Evolutionary conservation across 768 basidiomycete genomes (phyloP).

Genomic region (Trametes cingulata): DNA sequence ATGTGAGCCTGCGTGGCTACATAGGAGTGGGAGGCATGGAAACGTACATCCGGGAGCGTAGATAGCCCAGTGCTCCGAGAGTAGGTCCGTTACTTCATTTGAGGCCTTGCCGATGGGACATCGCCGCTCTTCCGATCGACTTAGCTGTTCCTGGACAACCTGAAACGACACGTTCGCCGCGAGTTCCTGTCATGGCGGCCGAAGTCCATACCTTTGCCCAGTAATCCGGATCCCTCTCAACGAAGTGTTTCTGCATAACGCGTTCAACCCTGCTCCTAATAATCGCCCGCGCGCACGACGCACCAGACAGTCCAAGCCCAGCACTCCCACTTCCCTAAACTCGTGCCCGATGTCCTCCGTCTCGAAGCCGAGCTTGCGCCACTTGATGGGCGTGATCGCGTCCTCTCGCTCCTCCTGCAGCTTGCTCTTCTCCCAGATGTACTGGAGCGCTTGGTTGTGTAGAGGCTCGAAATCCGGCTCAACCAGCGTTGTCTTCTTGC

Average conservation of each 20-base stretch:
- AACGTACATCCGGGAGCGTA: slow-evolving; percentile 81
- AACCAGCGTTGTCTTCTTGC: slow-evolving; percentile 78
- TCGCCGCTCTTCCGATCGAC: slow-evolving; percentile 67
- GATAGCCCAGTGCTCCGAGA: slow-evolving; percentile 85
- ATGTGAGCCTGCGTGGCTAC: background rate
- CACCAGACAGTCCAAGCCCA: slow-evolving; percentile 83
- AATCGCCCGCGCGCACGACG: slow-evolving; percentile 23
- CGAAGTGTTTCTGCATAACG: slow-evolving; percentile 58
- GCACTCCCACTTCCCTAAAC: slow-evolving; percentile 74
- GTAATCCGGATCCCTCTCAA: slow-evolving; percentile 64
- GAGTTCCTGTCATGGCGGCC: background rate
- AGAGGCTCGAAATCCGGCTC: slow-evolving; percentile 63
- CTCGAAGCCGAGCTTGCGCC: slow-evolving; percentile 78
- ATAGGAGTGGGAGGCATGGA: background rate
- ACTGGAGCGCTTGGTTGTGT: slow-evolving; percentile 57
- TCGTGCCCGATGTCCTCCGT: slow-evolving; percentile 74
- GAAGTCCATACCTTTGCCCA: slow-evolving; percentile 62
- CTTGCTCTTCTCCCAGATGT: slow-evolving; percentile 68
- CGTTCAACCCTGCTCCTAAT: background rate
- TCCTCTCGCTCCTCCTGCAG: slow-evolving; percentile 53
- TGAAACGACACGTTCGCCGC: slow-evolving; percentile 29
- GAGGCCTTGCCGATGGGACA: slow-evolving; percentile 86
- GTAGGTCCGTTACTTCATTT: slow-evolving; percentile 80
- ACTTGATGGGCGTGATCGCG: slow-evolving; percentile 56
- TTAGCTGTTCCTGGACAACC: slow-evolving; percentile 80